Base-by-base conservation (phyloP, 2,329 filamentous ascomycete genomes). In the Pseudopithomyces chartarum region DNA sequence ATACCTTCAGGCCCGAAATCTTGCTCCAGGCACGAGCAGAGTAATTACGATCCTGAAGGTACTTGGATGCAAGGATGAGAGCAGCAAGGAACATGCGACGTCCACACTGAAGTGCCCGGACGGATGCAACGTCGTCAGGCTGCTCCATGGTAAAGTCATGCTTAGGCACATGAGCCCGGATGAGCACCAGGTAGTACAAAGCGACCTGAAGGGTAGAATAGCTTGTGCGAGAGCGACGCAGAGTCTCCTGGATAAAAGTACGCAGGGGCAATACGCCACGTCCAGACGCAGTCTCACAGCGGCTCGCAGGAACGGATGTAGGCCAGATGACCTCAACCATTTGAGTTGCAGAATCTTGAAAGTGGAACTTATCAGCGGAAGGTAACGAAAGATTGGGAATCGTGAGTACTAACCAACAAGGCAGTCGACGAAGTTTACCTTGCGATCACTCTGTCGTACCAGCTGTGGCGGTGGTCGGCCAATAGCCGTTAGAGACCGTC, bases 251-350 rank as follows among this genome's bases (percentile, higher is more conserved):
- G 69, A 99, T 98, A 75, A 98, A 99, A 52, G 90, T 96, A 65
- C 93, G 90, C 69, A 99, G 83, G 57, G 94, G 93, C 64, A 99
- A 81, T 59, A 97, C 90, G 51, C 90, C 87, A 74, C 90, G 91
- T 72, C 84, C 88, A 62, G 80, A 79, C 59, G 76, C 71, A 56
- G 85, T 81, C 72, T 94, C 90, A 67, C 84, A 88, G 68, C 88
- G 87, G 76, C 90, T 90, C 56, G 90, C 85, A 34, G 89, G 87
- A 57, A 91, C 93, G 53, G 94, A 96, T 42, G 94, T 84, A 44
- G 95, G 93, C 95, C 95, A 99, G 70, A 99, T 97, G 52, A 90
- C 91, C 81, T 97, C 92, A 48, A 99, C 93, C 76, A 98, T 96
- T 78, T 97, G 92, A 53, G 95, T 95, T 52, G 95, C 95, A 68